Conservation (phyloP, 1,139 yeast genomes). For the Kodamaea arcana region DNA sequence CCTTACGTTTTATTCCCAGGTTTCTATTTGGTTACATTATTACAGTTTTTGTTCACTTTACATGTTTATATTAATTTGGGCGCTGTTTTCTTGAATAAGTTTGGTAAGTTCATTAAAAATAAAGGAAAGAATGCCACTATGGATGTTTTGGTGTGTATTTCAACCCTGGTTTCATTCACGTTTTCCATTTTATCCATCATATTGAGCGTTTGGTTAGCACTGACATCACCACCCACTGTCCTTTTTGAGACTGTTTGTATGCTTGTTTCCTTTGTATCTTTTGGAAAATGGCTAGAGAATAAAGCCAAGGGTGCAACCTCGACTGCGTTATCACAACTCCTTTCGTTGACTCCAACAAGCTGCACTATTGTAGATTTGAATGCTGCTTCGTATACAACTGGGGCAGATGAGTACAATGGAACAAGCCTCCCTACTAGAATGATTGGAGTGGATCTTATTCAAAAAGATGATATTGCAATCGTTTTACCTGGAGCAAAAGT, state of each 20-base stretch:
- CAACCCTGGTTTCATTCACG: slow-evolving; percentile 73
- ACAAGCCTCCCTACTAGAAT: slow-evolving; percentile 13
- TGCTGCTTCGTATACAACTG: no score
- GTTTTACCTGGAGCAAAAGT: slow-evolving; percentile 83
- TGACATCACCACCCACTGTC: slow-evolving; percentile 57
- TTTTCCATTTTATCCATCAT: slow-evolving; percentile 66
- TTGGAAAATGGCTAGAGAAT: slow-evolving; percentile 89
- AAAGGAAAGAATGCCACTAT: slow-evolving; percentile 71
- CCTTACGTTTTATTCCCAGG: slow-evolving; percentile 40
- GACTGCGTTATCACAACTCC: slow-evolving; percentile 73
- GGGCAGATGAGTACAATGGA: slow-evolving; percentile 22
- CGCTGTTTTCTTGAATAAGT: slow-evolving; percentile 56
- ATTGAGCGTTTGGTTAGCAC: slow-evolving; percentile 37
- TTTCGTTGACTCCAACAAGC: slow-evolving; percentile 75
- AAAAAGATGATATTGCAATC: slow-evolving; percentile 70
- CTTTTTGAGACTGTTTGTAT: slow-evolving; percentile 85
- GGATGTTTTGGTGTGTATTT: slow-evolving; percentile 86
- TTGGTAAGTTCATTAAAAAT: slow-evolving; percentile 62
- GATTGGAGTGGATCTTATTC: slow-evolving; percentile 72
- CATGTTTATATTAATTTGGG: slow-evolving; percentile 73
- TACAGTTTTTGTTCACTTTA: slow-evolving; percentile 60
- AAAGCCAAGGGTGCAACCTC: slow-evolving; percentile 94
- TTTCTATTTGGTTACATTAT: slow-evolving; percentile 51
- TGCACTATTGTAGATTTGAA: slow-evolving; percentile 69
- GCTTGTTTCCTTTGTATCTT: slow-evolving; percentile 76